Evolutionary conservation across 805 yeast genomes (phyloP), one percentile per base, ranked within the genome.

Genomic region (Danielia reshetovae): DNA sequence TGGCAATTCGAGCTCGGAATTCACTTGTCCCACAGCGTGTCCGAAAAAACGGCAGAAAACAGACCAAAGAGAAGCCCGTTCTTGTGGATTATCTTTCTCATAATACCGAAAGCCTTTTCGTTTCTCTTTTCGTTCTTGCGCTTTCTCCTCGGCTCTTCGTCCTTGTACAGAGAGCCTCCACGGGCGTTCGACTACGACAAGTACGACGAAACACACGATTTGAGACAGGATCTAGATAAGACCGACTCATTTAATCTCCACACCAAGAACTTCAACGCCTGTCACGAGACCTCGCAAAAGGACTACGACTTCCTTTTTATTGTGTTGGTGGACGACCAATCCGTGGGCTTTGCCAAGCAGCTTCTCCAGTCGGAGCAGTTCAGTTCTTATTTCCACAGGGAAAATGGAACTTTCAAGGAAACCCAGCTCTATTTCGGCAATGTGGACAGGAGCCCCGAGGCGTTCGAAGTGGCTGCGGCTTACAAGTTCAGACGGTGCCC

Each of bases 71-170:
- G 10, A 18, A 41, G 52, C 8, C 34, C 49, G 7, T 29, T 45
- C 11, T 72, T 78, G 5, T 50, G 81, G 46, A 61, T 79, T 33
- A 50, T 80, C 2, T 45, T 82, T 2, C 54, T 80, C 52, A 41
- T 81, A 5, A 55, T 82, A 8, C 89, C 88, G 9, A 70, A 65
- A 36, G 45, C 77, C 1, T 30, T 76, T 7, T 59, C 75, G 7
- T 34, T 75, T 7, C 48, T 75, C 1, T 49, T 65, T 8, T 66
- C 75, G 1, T 46, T 59, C 4, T 40, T 59, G 29, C 50, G 48
- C 27, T 51, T 45, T 30, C 27, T 62, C 7, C 48, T 59, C 27
- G 59, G 62, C 3, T 28, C 27, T 18, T 23, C 29, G 5, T 18
- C 34, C 4, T 23, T 45, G 5, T 49, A 53, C 40, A 42, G 43